phyloP scores from a whole-genome alignment of 371 early-diverging fungal genomes.

The Dichotomocladium elegans region DNA sequence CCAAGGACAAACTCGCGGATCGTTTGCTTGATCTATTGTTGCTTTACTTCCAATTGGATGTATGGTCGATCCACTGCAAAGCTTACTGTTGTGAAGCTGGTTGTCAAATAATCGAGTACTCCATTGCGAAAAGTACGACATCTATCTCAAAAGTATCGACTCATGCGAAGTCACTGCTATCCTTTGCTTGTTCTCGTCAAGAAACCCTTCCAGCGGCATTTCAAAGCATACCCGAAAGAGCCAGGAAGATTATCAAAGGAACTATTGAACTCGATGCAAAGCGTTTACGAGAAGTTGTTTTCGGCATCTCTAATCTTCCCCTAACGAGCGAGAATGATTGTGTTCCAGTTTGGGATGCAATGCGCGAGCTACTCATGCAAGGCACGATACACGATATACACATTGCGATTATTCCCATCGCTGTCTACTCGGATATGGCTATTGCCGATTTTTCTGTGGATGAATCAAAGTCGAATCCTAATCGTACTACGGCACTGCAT shows the following conservation, averaged over 20 bases:
- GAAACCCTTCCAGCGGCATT: slow-evolving; percentile 16
- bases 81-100: slow-evolving; percentile 33
- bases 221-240: slow-evolving; percentile 17
- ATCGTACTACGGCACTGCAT: neutral
- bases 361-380: neutral
- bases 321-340: neutral
- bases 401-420: neutral
- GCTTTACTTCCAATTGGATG: slow-evolving; percentile 36
- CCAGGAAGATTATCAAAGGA: slow-evolving; percentile 11
- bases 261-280: neutral
- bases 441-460: slow-evolving; percentile 1
- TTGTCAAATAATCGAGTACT: slow-evolving; percentile 26
- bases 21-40: slow-evolving; percentile 28
- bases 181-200: slow-evolving; percentile 17
- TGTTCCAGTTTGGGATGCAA: neutral
- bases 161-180: slow-evolving; percentile 15
- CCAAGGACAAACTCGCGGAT: slow-evolving; percentile 21
- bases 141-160: slow-evolving; percentile 17
- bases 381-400: neutral
- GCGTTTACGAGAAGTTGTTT: neutral
- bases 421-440: neutral
- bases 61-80: slow-evolving; percentile 28
- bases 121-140: slow-evolving; percentile 15
- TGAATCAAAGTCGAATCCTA: neutral
- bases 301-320: neutral